Base-by-base conservation (phyloP, 1,139 yeast genomes). In the Hyphopichia khmerensis region DNA sequence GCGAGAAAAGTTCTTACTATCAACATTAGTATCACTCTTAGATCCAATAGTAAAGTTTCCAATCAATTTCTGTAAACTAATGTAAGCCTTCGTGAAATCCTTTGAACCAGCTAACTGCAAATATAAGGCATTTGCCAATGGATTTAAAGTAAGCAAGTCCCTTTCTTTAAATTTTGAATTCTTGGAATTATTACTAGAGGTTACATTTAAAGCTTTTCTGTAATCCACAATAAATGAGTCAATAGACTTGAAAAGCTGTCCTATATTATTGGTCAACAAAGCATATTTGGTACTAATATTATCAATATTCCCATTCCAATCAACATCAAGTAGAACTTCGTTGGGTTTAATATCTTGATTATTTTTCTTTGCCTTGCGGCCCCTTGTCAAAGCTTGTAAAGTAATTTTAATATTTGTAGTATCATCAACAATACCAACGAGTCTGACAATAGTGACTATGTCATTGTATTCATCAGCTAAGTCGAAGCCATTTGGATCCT, bases 101-200 rank as follows among this genome's bases (percentile, higher is more conserved):
- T 68, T 71, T 18, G 77, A 67, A 1, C 76, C 76, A 1, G 72
- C 69, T 47, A 73, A 69, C 52, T 82, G 87, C 36, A 78, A 57
- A 50, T 69, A 77, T n/a, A 84, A 64, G 0, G 84, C 73, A 49
- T 77, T 78, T 0, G 88, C 82, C 41, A 84, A 59, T 0, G 90
- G 91, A 16, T 84, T 77, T 32, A 83, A 63, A 1, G 79, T 67
- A 31, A 81, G 57, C 14, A 82, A 62, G 45, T 74, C 71, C 9
- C 58, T 39, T 14, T 39, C 41, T 55, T 35, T 39, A 10, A 14
- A 4, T 29, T 39, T 34, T 32, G 21, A 10, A 17, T 37, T 37
- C 21, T 40, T 45, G 16, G 42, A 35, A 13, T 21, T 17, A 27
- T 21, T 33, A 2, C 13, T 26, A 13, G 23, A 15, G 14, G 13